Percentiles rank a stretch among this genome's conserved stretches.
These are phyloP conservation scores for Rhazya stricta DNA, from an alignment of 257 asterid genomes.

Conservation along the genomic window DNA sequence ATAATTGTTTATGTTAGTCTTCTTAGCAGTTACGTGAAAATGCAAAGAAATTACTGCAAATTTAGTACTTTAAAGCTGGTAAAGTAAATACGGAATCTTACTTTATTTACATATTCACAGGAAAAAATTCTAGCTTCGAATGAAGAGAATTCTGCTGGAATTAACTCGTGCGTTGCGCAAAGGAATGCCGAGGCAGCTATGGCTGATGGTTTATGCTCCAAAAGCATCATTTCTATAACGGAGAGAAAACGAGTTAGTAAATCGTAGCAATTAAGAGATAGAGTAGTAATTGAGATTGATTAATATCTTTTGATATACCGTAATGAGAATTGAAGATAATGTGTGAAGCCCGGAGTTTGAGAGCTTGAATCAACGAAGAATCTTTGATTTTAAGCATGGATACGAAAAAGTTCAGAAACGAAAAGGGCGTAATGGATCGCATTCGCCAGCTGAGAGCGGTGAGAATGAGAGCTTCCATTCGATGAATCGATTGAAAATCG, in stretches of 20 bases:
- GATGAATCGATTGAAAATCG: constrained; percentile 31
- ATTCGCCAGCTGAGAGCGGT: constrained; percentile 49
- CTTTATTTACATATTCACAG: constrained; percentile 33
- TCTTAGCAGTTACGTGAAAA: background rate
- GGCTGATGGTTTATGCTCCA: constrained; percentile 44
- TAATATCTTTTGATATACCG: constrained; percentile 26
- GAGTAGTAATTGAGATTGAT: background rate
- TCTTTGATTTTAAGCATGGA: constrained; percentile 30
- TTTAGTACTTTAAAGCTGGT: background rate
- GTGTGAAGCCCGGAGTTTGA: constrained; percentile 36
- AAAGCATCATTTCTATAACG: constrained; percentile 37
- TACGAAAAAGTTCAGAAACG: constrained; percentile 42
- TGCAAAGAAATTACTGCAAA: background rate
- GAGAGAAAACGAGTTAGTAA: background rate
- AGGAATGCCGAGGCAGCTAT: constrained; percentile 58
- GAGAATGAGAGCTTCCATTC: constrained; percentile 53
- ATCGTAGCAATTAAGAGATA: background rate
- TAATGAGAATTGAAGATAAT: constrained; percentile 38
- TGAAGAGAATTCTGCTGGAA: constrained; percentile 31
- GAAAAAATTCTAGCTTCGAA: constrained; percentile 28
- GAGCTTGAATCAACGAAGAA: constrained; percentile 28
- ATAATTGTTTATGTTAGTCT: too few relatives aligned
- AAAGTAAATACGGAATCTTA: constrained; percentile 14
- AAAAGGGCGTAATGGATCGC: constrained; percentile 60
- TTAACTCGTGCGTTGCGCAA: constrained; percentile 36